Evolutionary conservation across 1,139 yeast species (phyloP).

Genomic region (Meyerozyma guilliermondii): DNA sequence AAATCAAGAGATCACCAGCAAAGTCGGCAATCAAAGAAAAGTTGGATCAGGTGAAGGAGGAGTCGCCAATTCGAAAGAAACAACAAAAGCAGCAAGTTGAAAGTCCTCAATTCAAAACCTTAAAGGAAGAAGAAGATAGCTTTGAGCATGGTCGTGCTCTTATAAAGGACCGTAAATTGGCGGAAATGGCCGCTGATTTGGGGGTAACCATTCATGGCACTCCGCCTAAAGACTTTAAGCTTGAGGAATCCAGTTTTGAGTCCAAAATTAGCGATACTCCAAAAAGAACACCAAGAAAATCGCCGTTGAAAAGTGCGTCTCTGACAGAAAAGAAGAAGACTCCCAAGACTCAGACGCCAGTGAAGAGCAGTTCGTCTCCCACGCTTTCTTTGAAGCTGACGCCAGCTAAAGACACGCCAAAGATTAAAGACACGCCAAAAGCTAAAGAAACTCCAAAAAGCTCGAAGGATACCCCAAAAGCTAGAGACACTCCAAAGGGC

Average conservation of each 20-base stretch:
- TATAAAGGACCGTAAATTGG: constrained; percentile 2
- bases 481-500: not conserved
- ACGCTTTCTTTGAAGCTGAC: constrained; percentile 1
- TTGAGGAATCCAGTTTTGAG: constrained; percentile 8
- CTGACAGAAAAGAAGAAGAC: constrained; percentile 4
- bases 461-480: not conserved
- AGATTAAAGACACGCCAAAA: not conserved
- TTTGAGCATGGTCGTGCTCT: not conserved
- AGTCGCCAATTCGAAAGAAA: not conserved
- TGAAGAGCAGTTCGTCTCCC: not conserved
- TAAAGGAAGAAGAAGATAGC: constrained; percentile 1
- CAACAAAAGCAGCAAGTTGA: not conserved
- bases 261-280: constrained; percentile 6
- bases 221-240: constrained; percentile 7
- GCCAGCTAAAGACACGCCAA: not conserved
- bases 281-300: constrained; percentile 6
- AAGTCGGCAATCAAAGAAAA: not conserved
- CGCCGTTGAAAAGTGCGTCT: constrained; percentile 4
- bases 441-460: not conserved
- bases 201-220: constrained; percentile 24
- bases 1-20: constrained; percentile 1
- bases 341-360: not conserved
- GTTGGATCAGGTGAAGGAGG: not conserved
- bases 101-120: not conserved
- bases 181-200: constrained; percentile 20